These are phyloP conservation scores for Pleomassaria siparia DNA, from an alignment of 2,329 filamentous ascomycete species.

Conservation along the genomic window DNA sequence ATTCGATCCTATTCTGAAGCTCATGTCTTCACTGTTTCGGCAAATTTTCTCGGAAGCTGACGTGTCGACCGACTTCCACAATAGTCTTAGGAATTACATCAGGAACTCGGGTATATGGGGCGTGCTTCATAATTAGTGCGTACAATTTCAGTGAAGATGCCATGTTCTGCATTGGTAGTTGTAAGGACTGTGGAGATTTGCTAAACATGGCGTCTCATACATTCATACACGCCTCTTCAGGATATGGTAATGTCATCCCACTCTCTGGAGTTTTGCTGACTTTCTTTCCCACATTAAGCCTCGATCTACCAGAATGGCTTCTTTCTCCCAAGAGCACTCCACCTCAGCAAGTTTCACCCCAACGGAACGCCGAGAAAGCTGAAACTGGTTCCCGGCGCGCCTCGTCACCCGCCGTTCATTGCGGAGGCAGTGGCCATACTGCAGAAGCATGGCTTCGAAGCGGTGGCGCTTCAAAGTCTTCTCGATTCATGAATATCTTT, in stretches of 20 bases:
- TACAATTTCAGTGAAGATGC: neutral
- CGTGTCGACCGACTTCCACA: conserved; percentile 62
- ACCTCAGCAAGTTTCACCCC: conserved; percentile 18
- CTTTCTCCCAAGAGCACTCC: conserved; percentile 30
- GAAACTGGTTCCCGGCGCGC: conserved; percentile 22
- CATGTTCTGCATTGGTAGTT: neutral
- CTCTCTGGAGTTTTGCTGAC: neutral
- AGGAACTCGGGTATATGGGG: conserved; percentile 57
- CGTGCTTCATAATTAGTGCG: conserved; percentile 53
- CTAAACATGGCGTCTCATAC: neutral
- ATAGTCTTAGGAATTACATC: conserved; percentile 57
- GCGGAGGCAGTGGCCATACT: conserved; percentile 37
- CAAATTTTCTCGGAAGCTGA: conserved; percentile 68
- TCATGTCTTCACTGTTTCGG: conserved; percentile 63
- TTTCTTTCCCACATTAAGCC: conserved; percentile 5
- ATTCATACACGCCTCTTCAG: neutral
- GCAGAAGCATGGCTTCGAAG: conserved; percentile 50
- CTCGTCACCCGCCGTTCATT: conserved; percentile 41
- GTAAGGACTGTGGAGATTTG: neutral
- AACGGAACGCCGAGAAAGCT: conserved; percentile 18
- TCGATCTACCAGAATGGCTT: conserved; percentile 70
- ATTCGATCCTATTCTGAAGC: conserved; percentile 62
- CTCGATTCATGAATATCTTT: conserved; percentile 83
- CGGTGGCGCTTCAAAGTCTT: conserved; percentile 53
- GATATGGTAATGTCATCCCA: neutral